Evolutionary conservation across 352 stramenopile species (phyloP), one percentile per base, ranked within the genome.

Genomic region (Blastocystis sp.): DNA sequence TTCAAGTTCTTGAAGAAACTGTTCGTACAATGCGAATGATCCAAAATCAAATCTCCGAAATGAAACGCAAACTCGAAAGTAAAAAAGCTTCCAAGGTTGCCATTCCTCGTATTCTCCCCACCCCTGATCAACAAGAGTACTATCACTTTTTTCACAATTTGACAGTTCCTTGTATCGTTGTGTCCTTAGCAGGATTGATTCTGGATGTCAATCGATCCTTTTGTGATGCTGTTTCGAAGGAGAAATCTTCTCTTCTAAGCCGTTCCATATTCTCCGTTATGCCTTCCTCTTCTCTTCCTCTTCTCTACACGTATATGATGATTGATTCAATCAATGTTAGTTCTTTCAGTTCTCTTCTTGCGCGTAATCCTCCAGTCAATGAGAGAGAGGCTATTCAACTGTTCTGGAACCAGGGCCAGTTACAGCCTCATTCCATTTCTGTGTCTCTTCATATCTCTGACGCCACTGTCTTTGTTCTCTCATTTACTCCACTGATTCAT

Each of bases 161-260:
- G 6, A 24, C 71, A 12, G 32, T 51, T 35, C 56, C 27, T 21
- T 39, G 29, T 65, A 56, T 66, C 7, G 19, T 83, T 1, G 51
- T 83, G 21, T 66, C 71, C 27, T 29, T 66, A 54, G 27, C 27
- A 16, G 71, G 71, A 32, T 52, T n/a, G n/a, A 83, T 83, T 52
- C 49, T 83, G 1, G 71, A 83, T 51, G 71, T 21, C 5, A 83
- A 83, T 27, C 7, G 51, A 2, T 49, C 27, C 7, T 83, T 83
- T 59, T 46, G 71, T 51, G 21, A 37, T 19, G 37, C 11, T 3
- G 27, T 83, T 61, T n/a, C 27, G 5, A 32, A 42, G 29, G 35
- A 14, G 5, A 29, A 32, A 37, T 21, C 56, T 39, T 32, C 56
- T 35, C 42, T 83, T 29, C 11, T 83, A 5, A 27, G 51, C n/a